Percentiles rank a stretch among this genome's conserved stretches.
These are phyloP conservation scores for Candida mesenterica DNA, from an alignment of 1,139 yeast genomes.

Conservation along the genomic window DNA sequence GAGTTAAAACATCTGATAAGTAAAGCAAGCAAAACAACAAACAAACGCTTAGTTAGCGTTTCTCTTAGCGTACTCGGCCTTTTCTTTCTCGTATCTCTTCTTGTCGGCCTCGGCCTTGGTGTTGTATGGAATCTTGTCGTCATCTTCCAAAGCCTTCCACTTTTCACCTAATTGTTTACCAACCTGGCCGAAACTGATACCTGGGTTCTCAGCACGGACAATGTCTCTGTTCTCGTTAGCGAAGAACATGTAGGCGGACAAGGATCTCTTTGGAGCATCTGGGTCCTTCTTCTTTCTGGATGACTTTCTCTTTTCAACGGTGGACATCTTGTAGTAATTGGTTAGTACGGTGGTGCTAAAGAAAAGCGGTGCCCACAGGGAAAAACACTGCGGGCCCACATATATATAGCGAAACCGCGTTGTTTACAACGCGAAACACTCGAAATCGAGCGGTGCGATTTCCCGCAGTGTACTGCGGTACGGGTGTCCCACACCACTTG, in stretches of 20 bases:
- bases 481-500: too few species aligned
- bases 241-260: slow-evolving; percentile 98
- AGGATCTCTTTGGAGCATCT: slow-evolving; percentile 98
- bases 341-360: slow-evolving; percentile 12
- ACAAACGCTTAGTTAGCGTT: slow-evolving; percentile 17
- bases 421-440: slow-evolving; percentile 3
- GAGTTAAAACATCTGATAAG: not conserved
- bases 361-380: not conserved
- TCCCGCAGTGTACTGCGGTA: too few species aligned
- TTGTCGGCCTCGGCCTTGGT: slow-evolving; percentile 93
- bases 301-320: slow-evolving; percentile 46
- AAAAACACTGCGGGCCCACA: not conserved
- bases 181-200: slow-evolving; percentile 87
- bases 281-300: slow-evolving; percentile 74
- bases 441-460: too few species aligned
- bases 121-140: slow-evolving; percentile 86
- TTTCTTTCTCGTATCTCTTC: slow-evolving; percentile 95
- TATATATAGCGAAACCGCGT: slow-evolving; percentile 2
- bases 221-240: slow-evolving; percentile 96
- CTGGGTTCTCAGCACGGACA: slow-evolving; percentile 93
- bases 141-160: slow-evolving; percentile 87
- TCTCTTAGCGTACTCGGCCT: slow-evolving; percentile 78
- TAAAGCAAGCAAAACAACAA: slow-evolving; percentile 1
- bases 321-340: slow-evolving; percentile 13
- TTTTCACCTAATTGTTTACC: slow-evolving; percentile 91